Evolutionary conservation across 2,329 filamentous ascomycete genomes (phyloP), one percentile per base, ranked within the genome.

Genomic region (Trichoderma simmonsii): DNA sequence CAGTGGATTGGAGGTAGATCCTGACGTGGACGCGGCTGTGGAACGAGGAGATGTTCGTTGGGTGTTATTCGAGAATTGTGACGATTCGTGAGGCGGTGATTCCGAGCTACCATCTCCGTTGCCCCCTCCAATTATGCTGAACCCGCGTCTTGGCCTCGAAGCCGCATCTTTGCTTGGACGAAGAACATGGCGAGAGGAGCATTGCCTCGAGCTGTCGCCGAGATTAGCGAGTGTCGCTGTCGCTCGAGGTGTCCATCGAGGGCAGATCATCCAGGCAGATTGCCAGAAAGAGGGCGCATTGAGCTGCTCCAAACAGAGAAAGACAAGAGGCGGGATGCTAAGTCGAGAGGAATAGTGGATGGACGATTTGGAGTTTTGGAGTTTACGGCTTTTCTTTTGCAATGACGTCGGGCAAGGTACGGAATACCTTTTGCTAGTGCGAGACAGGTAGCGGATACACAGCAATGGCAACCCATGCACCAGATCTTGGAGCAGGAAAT

Each of bases 181-280:
- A 32, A 28, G 59, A 59, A 30, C 11, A 14, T 26, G 56, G 26
- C 36, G 56, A 48, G 59, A 62, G 39, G 51, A 73, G 32, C 43
- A 28, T 21, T 36, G 54, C 30, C 60, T 73, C 62, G 63, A 61
- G 48, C 68, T 43, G 34, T 28, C 54, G 59, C 63, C 39, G 24
- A 66, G 73, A 34, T 68, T 69, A 48, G 70, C 70, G 51, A 74
- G 61, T 57, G 74, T 75, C 72, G 76, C 76, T 73, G 72, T 74
- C 62, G 76, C 70, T 70, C 71, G 72, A 73, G 75, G 72, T 57
- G 76, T 74, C 78, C 77, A 79, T 79, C 68, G 74, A 34, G 73
- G 77, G 73, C 77, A 74, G 70, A 77, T 79, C 79, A 81, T 81
- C 71, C 75, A 74, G 77, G 74, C 76, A 74, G 62, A 32, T 34